Conservation (phyloP, 805 yeast species). For the Saccharomycopsis amapae region DNA sequence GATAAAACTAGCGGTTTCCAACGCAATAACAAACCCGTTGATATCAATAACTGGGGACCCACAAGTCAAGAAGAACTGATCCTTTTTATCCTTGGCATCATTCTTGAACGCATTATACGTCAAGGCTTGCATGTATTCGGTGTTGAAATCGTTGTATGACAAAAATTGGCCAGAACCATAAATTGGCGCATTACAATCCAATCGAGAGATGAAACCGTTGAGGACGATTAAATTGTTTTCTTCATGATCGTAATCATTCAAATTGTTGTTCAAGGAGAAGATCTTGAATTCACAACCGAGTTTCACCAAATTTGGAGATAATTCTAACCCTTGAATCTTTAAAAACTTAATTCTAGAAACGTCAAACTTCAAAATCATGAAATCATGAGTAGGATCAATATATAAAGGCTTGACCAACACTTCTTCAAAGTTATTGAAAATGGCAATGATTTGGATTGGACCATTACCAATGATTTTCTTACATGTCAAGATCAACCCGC, state of each 20-base stretch:
- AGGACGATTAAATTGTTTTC: slow-evolving; percentile 22
- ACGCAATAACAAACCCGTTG: slow-evolving; percentile 21
- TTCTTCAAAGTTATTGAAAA: slow-evolving; percentile 22
- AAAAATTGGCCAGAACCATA: slow-evolving; percentile 21
- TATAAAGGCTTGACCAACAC: slow-evolving; percentile 22
- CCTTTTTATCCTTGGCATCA: slow-evolving; percentile 22
- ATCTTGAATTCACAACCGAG: slow-evolving; percentile 22
- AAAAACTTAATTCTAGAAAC: slow-evolving; percentile 21
- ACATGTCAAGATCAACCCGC: slow-evolving; percentile 21
- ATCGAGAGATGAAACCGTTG: slow-evolving; percentile 21
- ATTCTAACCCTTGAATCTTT: slow-evolving; percentile 20
- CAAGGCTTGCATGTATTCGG: slow-evolving; percentile 25
- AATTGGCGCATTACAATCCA: slow-evolving; percentile 22
- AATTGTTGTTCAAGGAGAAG: slow-evolving; percentile 21
- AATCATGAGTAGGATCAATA: slow-evolving; percentile 22
- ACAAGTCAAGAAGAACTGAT: slow-evolving; percentile 21
- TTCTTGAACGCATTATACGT: slow-evolving; percentile 23
- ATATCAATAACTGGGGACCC: slow-evolving; percentile 23
- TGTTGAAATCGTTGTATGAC: slow-evolving; percentile 27
- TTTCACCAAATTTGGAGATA: slow-evolving; percentile 21
- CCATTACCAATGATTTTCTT: slow-evolving; percentile 22
- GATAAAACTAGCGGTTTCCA: slow-evolving; percentile 22
- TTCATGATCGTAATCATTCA: slow-evolving; percentile 21
- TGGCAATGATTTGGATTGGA: slow-evolving; percentile 22
- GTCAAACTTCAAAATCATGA: slow-evolving; percentile 22